Conservation (phyloP, 352 stramenopile species). For the Globisporangium rhizosaccharum region DNA sequence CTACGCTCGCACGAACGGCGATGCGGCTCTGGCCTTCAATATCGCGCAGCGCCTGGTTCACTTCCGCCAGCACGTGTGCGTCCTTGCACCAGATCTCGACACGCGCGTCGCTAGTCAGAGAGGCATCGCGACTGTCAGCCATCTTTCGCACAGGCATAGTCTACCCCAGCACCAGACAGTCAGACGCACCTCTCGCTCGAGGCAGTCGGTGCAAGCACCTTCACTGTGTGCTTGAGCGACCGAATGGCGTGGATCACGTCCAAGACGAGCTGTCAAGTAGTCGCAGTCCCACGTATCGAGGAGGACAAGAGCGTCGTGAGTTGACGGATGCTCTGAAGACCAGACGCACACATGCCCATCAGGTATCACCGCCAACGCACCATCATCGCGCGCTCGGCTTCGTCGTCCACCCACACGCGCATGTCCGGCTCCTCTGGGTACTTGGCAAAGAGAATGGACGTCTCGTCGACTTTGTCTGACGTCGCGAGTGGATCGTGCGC, state of each 20-base stretch:
- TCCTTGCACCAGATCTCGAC: slow-evolving; percentile 33
- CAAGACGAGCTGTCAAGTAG: slow-evolving; percentile 35
- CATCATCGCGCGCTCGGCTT: slow-evolving; percentile 86
- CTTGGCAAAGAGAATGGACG: slow-evolving; percentile 56
- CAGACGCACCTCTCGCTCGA: slow-evolving; percentile 5
- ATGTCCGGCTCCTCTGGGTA: slow-evolving; percentile 87
- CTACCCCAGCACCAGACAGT: not conserved
- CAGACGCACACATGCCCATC: not conserved
- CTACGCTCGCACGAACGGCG: slow-evolving; percentile 18
- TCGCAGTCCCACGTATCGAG: not conserved
- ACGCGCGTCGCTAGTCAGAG: slow-evolving; percentile 6
- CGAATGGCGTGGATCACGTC: slow-evolving; percentile 92
- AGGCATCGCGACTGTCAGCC: not conserved
- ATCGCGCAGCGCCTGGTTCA: slow-evolving; percentile 34
- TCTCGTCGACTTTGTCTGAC: slow-evolving; percentile 16
- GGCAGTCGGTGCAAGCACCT: slow-evolving; percentile 56
- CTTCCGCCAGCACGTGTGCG: slow-evolving; percentile 17
- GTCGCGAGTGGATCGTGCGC: slow-evolving; percentile 34
- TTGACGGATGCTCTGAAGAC: too few species aligned
- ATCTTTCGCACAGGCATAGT: not conserved
- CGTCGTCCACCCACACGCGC: slow-evolving; percentile 68
- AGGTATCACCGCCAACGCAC: slow-evolving; percentile 16
- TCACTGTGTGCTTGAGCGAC: slow-evolving; percentile 86
- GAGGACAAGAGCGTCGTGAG: too few species aligned
- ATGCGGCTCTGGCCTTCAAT: slow-evolving; percentile 44